Evolutionary conservation across 2,329 filamentous ascomycete species (phyloP).

Genomic region (Periconia sp.): DNA sequence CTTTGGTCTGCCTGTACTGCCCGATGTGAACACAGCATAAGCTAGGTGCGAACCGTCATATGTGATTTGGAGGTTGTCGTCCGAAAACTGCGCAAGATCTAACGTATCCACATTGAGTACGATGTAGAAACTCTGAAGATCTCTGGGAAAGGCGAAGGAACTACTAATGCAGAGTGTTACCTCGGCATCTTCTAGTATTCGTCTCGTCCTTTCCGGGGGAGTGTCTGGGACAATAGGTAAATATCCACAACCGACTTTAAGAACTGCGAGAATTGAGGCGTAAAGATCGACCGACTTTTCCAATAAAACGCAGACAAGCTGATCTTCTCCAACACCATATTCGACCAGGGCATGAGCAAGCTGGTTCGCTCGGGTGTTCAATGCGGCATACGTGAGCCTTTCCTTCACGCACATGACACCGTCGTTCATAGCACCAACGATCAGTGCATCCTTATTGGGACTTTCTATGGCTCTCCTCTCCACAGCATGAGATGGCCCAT

Average conservation of each 20-base stretch:
- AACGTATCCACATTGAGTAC: slow-evolving; percentile 38
- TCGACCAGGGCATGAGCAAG: slow-evolving; percentile 64
- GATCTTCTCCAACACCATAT: slow-evolving; percentile 56
- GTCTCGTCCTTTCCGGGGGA: slow-evolving; percentile 64
- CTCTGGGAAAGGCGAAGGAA: slow-evolving; percentile 8
- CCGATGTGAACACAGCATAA: slow-evolving; percentile 84
- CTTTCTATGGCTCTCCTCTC: slow-evolving; percentile 57
- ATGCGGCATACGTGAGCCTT: slow-evolving; percentile 65
- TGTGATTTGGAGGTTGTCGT: slow-evolving; percentile 44
- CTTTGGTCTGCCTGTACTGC: slow-evolving; percentile 81
- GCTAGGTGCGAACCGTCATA: slow-evolving; percentile 62
- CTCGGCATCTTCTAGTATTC: slow-evolving; percentile 68
- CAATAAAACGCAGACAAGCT: slow-evolving; percentile 75
- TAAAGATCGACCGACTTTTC: slow-evolving; percentile 79
- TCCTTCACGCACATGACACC: slow-evolving; percentile 41
- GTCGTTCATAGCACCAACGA: slow-evolving; percentile 62
- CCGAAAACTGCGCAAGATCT: slow-evolving; percentile 39
- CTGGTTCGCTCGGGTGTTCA: slow-evolving; percentile 70
- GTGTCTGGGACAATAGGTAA: slow-evolving; percentile 79
- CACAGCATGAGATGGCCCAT: slow-evolving; percentile 54
- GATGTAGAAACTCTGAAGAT: slow-evolving; percentile 12
- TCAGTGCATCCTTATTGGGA: slow-evolving; percentile 66
- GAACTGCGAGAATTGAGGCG: slow-evolving; percentile 72
- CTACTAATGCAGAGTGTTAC: slow-evolving; percentile 57
- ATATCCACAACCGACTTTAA: slow-evolving; percentile 80